A percentile compares a stretch with the other conserved stretches of the same genome.
Evolutionary conservation across 1,284 basidiomycete genomes (phyloP).

Genomic region (Naganishia sp.): DNA sequence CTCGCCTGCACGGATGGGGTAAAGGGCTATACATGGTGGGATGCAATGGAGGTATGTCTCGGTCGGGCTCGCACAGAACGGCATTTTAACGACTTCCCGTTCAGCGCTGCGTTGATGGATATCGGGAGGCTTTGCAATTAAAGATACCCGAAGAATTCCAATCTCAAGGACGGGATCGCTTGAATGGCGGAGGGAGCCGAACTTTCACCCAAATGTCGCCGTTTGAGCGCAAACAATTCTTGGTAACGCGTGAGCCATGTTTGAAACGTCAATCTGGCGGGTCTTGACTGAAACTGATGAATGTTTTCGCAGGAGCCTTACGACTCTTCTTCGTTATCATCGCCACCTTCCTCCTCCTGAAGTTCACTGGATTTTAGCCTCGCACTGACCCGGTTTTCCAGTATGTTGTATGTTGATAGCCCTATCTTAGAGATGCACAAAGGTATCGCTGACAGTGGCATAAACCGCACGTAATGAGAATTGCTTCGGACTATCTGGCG

Average conservation of each 20-base stretch:
- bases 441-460: no score
- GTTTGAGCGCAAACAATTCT: constrained; percentile 1
- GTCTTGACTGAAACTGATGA: background rate
- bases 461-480: no score
- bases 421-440: no score
- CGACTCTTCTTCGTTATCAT: background rate
- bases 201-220: constrained; percentile 11
- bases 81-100: constrained; percentile 4
- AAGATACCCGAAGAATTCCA: background rate
- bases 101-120: constrained; percentile 58
- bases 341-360: background rate
- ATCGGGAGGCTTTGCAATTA: constrained; percentile 54
- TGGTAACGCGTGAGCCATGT: constrained; percentile 3
- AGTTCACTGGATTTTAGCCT: background rate
- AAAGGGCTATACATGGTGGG: constrained; percentile 58
- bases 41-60: constrained; percentile 57
- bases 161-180: background rate
- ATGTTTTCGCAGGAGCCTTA: background rate
- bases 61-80: background rate
- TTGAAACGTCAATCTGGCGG: background rate
- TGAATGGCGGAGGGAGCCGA: background rate
- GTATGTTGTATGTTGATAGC: no score
- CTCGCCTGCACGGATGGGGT: constrained; percentile 53
- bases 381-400: no score
- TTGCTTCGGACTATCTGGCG: no score